phyloP scores from a whole-genome alignment of 352 stramenopile genomes.

The Globisporangium camurandrum region DNA sequence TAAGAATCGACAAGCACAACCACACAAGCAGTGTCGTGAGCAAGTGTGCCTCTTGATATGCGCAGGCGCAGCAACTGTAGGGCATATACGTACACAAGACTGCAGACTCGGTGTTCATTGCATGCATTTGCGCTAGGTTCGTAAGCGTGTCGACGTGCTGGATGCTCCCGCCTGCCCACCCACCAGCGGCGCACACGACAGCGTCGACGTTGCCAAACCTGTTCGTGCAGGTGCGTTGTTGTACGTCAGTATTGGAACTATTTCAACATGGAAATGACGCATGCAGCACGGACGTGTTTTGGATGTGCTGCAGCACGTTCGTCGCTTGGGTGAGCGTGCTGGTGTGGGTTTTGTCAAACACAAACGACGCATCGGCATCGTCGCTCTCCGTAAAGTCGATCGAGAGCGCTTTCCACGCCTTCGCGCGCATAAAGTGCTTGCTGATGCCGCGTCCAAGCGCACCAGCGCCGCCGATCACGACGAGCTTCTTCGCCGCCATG shows the following conservation, averaged over 20 bases:
- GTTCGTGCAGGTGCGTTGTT: not conserved
- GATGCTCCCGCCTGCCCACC: conserved; percentile 75
- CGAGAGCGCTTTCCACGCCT: conserved; percentile 59
- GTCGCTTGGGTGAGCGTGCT: conserved; percentile 47
- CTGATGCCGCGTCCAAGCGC: conserved; percentile 67
- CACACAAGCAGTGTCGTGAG: conserved; percentile 1
- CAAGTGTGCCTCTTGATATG: too few species aligned
- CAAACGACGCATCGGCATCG: conserved; percentile 34
- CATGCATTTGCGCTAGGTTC: conserved; percentile 63
- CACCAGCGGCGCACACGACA: conserved; percentile 73
- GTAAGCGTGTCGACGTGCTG: conserved; percentile 49
- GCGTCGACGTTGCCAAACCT: conserved; percentile 60
- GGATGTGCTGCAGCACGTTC: conserved; percentile 43
- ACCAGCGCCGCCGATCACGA: conserved; percentile 70
- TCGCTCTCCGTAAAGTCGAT: conserved; percentile 63
- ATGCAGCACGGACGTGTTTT: conserved; percentile 22
- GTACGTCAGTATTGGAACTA: too few species aligned
- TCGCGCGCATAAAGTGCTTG: conserved; percentile 39
- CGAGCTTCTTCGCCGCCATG: conserved; percentile 45
- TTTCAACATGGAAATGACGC: too few species aligned
- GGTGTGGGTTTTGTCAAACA: conserved; percentile 26
- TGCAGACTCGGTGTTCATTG: conserved; percentile 76
- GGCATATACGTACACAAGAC: conserved; percentile 35
- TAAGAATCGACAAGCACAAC: conserved; percentile 14
- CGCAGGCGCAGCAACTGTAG: not conserved